A percentile compares a stretch with the other conserved stretches of the same genome.
These are phyloP conservation scores for Hyphopichia homilentoma DNA, from an alignment of 805 yeast species.

Conservation along the genomic window DNA sequence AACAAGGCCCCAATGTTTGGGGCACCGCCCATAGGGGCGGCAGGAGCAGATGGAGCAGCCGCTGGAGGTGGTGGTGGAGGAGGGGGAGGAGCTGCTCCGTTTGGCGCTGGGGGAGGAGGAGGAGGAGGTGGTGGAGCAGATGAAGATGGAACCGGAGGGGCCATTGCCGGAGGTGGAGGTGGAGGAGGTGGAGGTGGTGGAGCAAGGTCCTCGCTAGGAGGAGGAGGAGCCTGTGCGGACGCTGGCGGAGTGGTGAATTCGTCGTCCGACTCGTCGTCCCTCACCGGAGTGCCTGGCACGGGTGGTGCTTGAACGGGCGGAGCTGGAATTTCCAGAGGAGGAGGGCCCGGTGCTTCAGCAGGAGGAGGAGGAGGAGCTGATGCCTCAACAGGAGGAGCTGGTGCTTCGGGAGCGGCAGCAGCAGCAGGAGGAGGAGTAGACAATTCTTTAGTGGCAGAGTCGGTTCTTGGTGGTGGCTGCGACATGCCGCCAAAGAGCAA, in stretches of 20 bases:
- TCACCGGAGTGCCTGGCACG: conserved; percentile 12
- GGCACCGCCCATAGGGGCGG: conserved; percentile 23
- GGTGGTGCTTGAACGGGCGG: conserved; percentile 4
- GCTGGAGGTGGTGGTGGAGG: conserved; percentile 29
- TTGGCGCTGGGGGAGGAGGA: conserved; percentile 21
- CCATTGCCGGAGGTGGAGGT: conserved; percentile 17
- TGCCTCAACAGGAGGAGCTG: conserved; percentile 1
- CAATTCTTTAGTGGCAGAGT: background rate
- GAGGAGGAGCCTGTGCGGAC: conserved; percentile 10
- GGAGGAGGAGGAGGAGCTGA: conserved; percentile 8
- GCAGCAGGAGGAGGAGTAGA: conserved; percentile 4
- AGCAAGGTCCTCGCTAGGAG: conserved; percentile 16
- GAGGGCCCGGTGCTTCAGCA: conserved; percentile 3
- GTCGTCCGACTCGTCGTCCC: conserved; percentile 14
- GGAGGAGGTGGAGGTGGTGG: conserved; percentile 16
- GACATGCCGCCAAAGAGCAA: conserved; percentile 51
- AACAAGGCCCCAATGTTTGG: conserved; percentile 46
- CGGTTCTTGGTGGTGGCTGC: conserved; percentile 28
- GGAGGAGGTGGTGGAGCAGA: conserved; percentile 19
- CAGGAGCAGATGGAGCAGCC: conserved; percentile 22
- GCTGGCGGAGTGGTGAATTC: conserved; percentile 17
- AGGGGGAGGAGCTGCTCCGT: conserved; percentile 24
- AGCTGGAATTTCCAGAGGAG: no score
- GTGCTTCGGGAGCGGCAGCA: conserved; percentile 6
- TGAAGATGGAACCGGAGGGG: conserved; percentile 11